These are phyloP conservation scores for Geotrichum restrictum DNA, from an alignment of 1,139 yeast species.

Conservation along the genomic window DNA sequence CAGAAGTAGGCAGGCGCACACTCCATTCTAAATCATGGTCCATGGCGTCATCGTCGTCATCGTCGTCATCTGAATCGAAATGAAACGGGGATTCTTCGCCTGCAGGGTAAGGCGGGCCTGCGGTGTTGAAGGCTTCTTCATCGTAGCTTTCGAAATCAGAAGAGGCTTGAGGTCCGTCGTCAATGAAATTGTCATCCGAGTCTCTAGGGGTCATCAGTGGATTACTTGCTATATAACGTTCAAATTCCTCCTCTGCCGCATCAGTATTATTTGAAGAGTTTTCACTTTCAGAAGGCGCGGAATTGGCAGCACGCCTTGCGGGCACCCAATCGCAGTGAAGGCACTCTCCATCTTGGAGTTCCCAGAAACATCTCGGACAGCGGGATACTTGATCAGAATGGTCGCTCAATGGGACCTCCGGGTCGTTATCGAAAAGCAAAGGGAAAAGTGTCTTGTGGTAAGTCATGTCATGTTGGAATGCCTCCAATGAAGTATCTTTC, in stretches of 20 bases:
- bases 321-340: conserved; percentile 26
- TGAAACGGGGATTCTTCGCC: background rate
- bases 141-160: conserved; percentile 15
- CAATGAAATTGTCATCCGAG: conserved; percentile 11
- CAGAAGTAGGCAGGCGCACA: background rate
- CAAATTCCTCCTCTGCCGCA: conserved; percentile 17
- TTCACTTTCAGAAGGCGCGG: background rate
- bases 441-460: conserved; percentile 27
- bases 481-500: conserved; percentile 21
- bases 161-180: conserved; percentile 8
- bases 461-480: conserved; percentile 26
- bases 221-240: too few relatives aligned
- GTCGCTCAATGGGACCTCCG: conserved; percentile 24
- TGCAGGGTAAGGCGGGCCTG: background rate
- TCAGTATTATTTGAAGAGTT: conserved; percentile 11
- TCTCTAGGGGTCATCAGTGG: conserved; percentile 4
- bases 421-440: conserved; percentile 21
- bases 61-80: conserved; percentile 10
- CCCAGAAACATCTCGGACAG: conserved; percentile 33
- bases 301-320: background rate
- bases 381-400: conserved; percentile 30
- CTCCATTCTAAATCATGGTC: background rate
- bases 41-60: conserved; percentile 10
- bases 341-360: conserved; percentile 27
- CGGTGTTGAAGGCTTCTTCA: conserved; percentile 14